Evolutionary conservation across 805 yeast genomes (phyloP), one percentile per base, ranked within the genome.

Genomic region (Gaillardinia entomophila): DNA sequence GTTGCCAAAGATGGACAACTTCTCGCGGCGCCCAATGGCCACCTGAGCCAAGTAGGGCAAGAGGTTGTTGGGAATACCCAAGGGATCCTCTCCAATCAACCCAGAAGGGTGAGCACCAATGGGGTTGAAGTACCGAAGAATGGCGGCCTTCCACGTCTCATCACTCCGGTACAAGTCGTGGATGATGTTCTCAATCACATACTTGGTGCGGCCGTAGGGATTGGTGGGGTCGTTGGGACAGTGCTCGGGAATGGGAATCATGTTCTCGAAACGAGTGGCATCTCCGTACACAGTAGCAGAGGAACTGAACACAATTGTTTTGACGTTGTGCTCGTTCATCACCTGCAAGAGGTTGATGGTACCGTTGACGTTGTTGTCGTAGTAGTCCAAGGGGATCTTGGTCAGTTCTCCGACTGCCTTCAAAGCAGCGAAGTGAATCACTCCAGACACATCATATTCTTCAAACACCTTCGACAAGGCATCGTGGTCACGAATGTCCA

Each of bases 71-170:
- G 94, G 90, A 32, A 77, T 67, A 11, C 89, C 89, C 38, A 74
- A 62, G 5, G 89, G 89, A 52, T 83, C 89, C 49, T 85, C 94
- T 24, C 94, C 94, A 38, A 84, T 67, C 23, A 76, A 57, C 10
- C 92, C 92, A 2, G 86, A 75, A 3, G 89, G 84, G 51, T 84
- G 94, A 12, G 92, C 90, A 24, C 94, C 94, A 43, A 82, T 81
- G 23, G 94, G 92, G 50, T 84, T 83, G 64, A 82, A 84, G 58
- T 83, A 85, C 36, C 92, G 71, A 48, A 85, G 62, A 31, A 82
- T 67, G 4, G 88, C 90, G 25, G 68, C 56, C 26, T 62, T 61
- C 77, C 77, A 73, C 2, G 27, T 16, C 3, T 54, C 48, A 17
- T 71, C 70, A 27, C 77, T 66, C 4, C 56, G 45, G 44, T 73